Evolutionary conservation across 106 monocot species (phyloP), one percentile per base, ranked within the genome.

Genomic region (Vanilla planifolia): DNA sequence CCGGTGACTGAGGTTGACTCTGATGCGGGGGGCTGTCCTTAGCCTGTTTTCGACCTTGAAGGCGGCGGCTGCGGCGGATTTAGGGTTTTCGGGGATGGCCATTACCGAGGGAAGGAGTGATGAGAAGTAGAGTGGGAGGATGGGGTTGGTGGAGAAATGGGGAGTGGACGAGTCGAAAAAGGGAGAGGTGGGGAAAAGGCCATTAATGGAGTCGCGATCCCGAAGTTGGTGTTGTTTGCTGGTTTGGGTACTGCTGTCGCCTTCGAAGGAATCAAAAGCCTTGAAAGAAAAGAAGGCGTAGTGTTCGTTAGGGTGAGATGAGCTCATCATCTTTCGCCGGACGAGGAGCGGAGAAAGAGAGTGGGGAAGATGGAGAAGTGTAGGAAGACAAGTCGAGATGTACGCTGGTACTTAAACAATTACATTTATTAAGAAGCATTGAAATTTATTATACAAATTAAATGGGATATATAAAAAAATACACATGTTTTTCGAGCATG

Each of bases 1-100:
- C 43, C 77, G 30, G n/a, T 72, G 67, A 11, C 77, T 72, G 8
- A 78, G 33, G 35, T 78, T 78, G 17, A 78, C 57, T 20, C 77
- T 67, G 29, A 78, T 66, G 5, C 26, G 29, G 3, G 6, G 7
- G 50, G 50, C 13, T 7, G 26, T 14, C 52, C 34, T 16, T 16
- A 45, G 30, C 27, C 53, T 6, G 13, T 32, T 16, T 30, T 55
- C 29, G n/a, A 55, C 15, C 30, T 55, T 32, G 53, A 55, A 32
- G 30, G 32, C 10, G 3, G 15, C 53, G 16, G 13, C 27, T 27
- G 30, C 15, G 5, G 37, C 37, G 37, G n/a, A n/a, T n/a, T 26
- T 22, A 22, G 25, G 50, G 50, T 50, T 24, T 22, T 50, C 50
- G 50, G 50, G 25, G 25, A 48, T 48, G 48, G 25, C 25, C 19